Conservation (phyloP, 2,329 filamentous ascomycete genomes). For the Ploettnerulaceae sp. region DNA sequence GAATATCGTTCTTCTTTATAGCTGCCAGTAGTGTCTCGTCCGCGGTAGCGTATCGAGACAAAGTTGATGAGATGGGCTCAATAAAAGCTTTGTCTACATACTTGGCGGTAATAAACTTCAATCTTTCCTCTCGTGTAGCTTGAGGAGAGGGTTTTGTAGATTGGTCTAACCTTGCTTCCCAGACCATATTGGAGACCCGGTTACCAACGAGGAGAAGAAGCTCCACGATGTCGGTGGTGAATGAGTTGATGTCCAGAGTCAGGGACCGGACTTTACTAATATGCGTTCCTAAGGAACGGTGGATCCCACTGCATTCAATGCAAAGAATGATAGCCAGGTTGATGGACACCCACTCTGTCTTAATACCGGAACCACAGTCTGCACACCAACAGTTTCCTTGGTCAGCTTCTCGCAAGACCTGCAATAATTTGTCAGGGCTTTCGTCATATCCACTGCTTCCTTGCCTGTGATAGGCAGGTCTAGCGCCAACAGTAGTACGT, state of each 20-base stretch:
- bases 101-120: constrained; percentile 94
- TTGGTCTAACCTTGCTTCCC: constrained; percentile 80
- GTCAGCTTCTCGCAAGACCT: constrained; percentile 82
- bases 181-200: constrained; percentile 91
- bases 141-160: constrained; percentile 65
- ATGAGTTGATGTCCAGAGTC: constrained; percentile 91
- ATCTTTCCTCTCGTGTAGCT: constrained; percentile 80
- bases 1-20: constrained; percentile 94
- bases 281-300: constrained; percentile 91
- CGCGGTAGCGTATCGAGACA: constrained; percentile 70
- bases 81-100: constrained; percentile 84
- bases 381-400: constrained; percentile 92
- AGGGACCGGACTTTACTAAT: constrained; percentile 96
- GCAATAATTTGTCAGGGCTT: constrained; percentile 77
- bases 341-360: constrained; percentile 98
- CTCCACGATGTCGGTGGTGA: constrained; percentile 95
- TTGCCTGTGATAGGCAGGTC: constrained; percentile 66
- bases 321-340: constrained; percentile 95
- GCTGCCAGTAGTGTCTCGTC: constrained; percentile 88
- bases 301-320: constrained; percentile 97
- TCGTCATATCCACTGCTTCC: constrained; percentile 73
- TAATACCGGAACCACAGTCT: constrained; percentile 84
- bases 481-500: constrained; percentile 86
- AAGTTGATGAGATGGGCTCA: constrained; percentile 67
- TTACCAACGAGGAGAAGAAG: constrained; percentile 89